These are phyloP conservation scores for Grosmannia huntii DNA, from an alignment of 2,329 filamentous ascomycete genomes.

Conservation along the genomic window DNA sequence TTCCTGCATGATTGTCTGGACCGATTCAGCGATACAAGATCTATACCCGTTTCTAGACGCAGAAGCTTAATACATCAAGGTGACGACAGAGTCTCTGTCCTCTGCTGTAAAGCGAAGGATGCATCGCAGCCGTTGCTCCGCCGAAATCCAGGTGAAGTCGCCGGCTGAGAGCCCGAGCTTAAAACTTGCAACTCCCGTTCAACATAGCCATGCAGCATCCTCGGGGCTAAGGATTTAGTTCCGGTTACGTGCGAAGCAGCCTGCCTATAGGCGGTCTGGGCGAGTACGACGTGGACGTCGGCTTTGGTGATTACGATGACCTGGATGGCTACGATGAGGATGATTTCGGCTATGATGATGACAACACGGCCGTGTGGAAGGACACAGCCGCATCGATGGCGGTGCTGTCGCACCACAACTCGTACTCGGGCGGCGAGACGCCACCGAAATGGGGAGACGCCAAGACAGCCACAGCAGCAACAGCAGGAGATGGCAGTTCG, in stretches of 20 bases:
- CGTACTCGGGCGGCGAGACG: conserved; percentile 50
- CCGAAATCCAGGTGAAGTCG: no score
- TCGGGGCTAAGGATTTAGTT: neutral
- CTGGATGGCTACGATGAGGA: conserved; percentile 32
- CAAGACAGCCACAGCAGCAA: no score
- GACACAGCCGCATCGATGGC: conserved; percentile 37
- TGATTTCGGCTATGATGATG: conserved; percentile 28
- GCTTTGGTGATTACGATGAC: conserved; percentile 30
- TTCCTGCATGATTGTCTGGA: neutral
- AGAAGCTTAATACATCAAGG: no score
- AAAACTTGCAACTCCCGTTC: no score
- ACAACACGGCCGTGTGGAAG: conserved; percentile 40
- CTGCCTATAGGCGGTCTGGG: conserved; percentile 20
- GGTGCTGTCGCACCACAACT: conserved; percentile 31
- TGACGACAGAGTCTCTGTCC: no score
- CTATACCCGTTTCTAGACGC: neutral
- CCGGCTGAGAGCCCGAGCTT: no score
- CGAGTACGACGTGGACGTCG: conserved; percentile 28
- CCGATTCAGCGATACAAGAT: neutral
- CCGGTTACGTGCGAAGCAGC: neutral
- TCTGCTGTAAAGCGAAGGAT: no score
- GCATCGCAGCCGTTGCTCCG: no score
- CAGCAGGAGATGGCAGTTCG: no score
- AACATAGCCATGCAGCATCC: no score
- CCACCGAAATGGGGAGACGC: conserved; percentile 31